These are phyloP conservation scores for Phascolomyces articulosus DNA, from an alignment of 371 early-diverging fungal species.

Conservation along the genomic window DNA sequence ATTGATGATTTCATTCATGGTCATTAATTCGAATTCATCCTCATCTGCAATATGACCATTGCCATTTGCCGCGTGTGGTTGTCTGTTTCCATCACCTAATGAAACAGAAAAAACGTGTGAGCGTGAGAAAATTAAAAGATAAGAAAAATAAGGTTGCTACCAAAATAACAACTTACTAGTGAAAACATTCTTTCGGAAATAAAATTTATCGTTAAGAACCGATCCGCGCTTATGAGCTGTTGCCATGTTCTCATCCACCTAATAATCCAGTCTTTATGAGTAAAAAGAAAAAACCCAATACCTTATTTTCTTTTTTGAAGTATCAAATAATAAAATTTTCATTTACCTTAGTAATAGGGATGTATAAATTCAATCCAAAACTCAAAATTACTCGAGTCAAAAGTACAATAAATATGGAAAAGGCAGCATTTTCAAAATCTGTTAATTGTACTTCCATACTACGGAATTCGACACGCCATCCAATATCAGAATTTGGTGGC, in stretches of 20 bases:
- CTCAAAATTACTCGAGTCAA: constrained; percentile 90
- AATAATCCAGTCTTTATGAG: neutral
- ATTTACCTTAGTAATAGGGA: constrained; percentile 89
- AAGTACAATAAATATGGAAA: constrained; percentile 92
- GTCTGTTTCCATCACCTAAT: neutral
- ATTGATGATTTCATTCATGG: constrained; percentile 94
- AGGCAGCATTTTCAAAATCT: constrained; percentile 98
- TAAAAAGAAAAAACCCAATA: too few species aligned
- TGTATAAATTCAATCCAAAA: constrained; percentile 94
- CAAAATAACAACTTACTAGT: constrained; percentile 26
- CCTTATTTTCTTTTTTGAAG: too few species aligned
- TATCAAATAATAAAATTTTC: neutral
- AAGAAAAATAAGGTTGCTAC: neutral
- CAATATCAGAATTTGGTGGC: constrained; percentile 85
- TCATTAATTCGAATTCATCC: constrained; percentile 77
- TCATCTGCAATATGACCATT: constrained; percentile 22
- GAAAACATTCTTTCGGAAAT: constrained; percentile 87
- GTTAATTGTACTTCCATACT: constrained; percentile 98
- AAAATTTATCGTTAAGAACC: constrained; percentile 80
- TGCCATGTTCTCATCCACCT: constrained; percentile 96
- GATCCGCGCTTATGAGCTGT: constrained; percentile 90
- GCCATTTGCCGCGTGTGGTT: neutral
- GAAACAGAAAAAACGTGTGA: neutral
- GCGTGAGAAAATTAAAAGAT: constrained; percentile 1
- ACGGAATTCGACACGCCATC: constrained; percentile 99